Base-by-base conservation (phyloP, 2,329 filamentous ascomycete species). In the Colletotrichum australisinense region DNA sequence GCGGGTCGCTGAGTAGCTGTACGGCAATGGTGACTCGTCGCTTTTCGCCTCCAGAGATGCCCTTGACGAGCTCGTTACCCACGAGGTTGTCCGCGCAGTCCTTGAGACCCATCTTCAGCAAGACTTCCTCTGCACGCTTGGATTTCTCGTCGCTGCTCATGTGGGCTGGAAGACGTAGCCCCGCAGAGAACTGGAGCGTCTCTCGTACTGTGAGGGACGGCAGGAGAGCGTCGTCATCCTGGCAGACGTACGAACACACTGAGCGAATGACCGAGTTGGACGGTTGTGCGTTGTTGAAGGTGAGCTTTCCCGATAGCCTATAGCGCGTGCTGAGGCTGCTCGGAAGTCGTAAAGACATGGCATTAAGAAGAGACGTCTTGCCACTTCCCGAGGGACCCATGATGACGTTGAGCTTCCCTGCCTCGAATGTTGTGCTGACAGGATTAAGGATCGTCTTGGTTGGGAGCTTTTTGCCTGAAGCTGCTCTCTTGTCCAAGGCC, bases 311-410 rank as follows among this genome's bases (percentile, higher is more conserved):
- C 5, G 85, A 86, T 3, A 89, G 84, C 5, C 83, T 85, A 77
- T 95, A 95, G 68, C 86, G 87, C 0, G 91, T 94, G 2, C 87
- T 86, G 3, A 91, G 76, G 1, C 89, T 90, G 69, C 90, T 90
- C 30, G 90, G 89, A 5, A 95, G 83, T 19, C 93, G 86, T 3
- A 91, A 84, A 1, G 93, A 92, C 88, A 95, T 93, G 1, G 91
- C 88, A 78, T 94, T 95, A 12, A 95, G 85, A 0, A 95, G 84
- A 0, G 92, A 93, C 0, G 93, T 95, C 80, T 95, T 95, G 1
- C 93, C 93, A 58, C 90, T 93, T 0, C 93, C 93, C 0, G 93
- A 94, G 0, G 93, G 93, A 0, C 93, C 93, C 93, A 95, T 95
- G 75, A 95, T 93, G 28, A 95, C 88, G 75, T 95, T 95, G 16